A percentile compares a stretch with the other conserved stretches of the same genome.
Conservation (phyloP, 176 grass and related monocot species). For the Paspalum notatum region DNA sequence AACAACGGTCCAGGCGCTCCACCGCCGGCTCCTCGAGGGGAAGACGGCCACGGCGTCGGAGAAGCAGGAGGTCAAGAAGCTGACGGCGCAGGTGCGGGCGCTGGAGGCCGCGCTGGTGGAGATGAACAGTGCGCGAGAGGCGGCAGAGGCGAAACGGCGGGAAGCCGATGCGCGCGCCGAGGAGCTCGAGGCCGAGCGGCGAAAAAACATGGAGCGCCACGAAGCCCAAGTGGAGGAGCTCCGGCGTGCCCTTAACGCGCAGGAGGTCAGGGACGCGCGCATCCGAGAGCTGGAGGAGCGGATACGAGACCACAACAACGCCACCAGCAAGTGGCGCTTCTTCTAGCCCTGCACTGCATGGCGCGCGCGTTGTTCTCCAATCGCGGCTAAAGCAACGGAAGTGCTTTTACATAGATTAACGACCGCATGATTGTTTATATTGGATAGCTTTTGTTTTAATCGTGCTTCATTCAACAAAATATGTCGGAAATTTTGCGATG, state of each 20-base stretch:
- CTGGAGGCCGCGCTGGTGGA: slow-evolving; percentile 35
- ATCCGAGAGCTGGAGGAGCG: slow-evolving; percentile 35
- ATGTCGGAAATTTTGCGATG: too few species aligned
- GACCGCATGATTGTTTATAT: too few species aligned
- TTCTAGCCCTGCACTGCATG: neutral
- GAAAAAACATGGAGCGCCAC: neutral
- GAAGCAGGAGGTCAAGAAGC: neutral
- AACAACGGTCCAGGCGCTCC: neutral
- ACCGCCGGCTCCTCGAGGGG: neutral
- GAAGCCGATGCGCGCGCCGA: slow-evolving; percentile 24
- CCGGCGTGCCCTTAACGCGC: neutral
- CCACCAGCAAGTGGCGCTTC: slow-evolving; percentile 22
- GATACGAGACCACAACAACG: slow-evolving; percentile 34
- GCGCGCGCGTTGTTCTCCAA: neutral
- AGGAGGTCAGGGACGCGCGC: slow-evolving; percentile 16
- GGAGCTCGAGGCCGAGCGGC: slow-evolving; percentile 8
- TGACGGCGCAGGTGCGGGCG: slow-evolving; percentile 39
- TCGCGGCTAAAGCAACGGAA: neutral
- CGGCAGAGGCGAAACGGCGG: slow-evolving; percentile 3
- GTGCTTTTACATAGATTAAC: too few species aligned
- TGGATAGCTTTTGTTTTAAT: too few species aligned
- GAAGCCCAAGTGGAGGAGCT: slow-evolving; percentile 31
- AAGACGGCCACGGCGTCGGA: slow-evolving; percentile 8
- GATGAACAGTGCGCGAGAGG: neutral
- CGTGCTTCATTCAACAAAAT: too few species aligned